A percentile compares a stretch with the other conserved stretches of the same genome.
Evolutionary conservation across 2,329 filamentous ascomycete genomes (phyloP).

Genomic region (Fusarium buxicola): DNA sequence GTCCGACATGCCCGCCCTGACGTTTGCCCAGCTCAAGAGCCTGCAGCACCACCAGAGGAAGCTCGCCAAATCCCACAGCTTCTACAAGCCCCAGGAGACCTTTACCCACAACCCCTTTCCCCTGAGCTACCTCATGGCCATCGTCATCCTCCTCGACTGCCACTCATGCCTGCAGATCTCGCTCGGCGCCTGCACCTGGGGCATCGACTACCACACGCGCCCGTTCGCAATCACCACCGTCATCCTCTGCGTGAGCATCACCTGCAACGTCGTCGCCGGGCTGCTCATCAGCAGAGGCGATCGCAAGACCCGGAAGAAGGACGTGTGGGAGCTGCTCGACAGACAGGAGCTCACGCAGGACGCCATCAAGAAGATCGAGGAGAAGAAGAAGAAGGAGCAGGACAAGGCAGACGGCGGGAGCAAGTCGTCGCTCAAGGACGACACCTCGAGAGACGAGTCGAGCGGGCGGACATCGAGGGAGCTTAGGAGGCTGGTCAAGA

Average conservation of each 20-base stretch:
- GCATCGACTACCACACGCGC: slow-evolving; percentile 76
- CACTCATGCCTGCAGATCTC: slow-evolving; percentile 85
- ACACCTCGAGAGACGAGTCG: slow-evolving; percentile 28
- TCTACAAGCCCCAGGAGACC: slow-evolving; percentile 91
- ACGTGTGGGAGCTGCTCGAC: slow-evolving; percentile 81
- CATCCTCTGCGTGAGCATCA: slow-evolving; percentile 83
- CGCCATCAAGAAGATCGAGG: slow-evolving; percentile 62
- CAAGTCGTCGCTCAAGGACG: slow-evolving; percentile 17
- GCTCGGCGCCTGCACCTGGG: slow-evolving; percentile 82
- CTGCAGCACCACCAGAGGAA: slow-evolving; percentile 83
- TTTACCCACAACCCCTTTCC: slow-evolving; percentile 85
- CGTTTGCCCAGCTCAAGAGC: slow-evolving; percentile 72
- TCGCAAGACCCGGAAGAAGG: slow-evolving; percentile 83
- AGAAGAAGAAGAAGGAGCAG: slow-evolving; percentile 52
- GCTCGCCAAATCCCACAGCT: slow-evolving; percentile 84
- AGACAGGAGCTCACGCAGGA: slow-evolving; percentile 78
- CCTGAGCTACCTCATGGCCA: slow-evolving; percentile 76
- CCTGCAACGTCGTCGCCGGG: slow-evolving; percentile 81
- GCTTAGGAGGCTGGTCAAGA: slow-evolving; percentile 29
- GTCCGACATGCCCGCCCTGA: slow-evolving; percentile 71
- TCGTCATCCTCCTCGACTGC: slow-evolving; percentile 82
- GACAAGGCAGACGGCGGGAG: slow-evolving; percentile 6
- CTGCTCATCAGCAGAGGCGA: slow-evolving; percentile 82
- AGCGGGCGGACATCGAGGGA: slow-evolving; percentile 25
- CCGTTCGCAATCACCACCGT: slow-evolving; percentile 81